Conservation (phyloP, 2,329 filamentous ascomycete species). For the Pestalotiopsis sp. region DNA sequence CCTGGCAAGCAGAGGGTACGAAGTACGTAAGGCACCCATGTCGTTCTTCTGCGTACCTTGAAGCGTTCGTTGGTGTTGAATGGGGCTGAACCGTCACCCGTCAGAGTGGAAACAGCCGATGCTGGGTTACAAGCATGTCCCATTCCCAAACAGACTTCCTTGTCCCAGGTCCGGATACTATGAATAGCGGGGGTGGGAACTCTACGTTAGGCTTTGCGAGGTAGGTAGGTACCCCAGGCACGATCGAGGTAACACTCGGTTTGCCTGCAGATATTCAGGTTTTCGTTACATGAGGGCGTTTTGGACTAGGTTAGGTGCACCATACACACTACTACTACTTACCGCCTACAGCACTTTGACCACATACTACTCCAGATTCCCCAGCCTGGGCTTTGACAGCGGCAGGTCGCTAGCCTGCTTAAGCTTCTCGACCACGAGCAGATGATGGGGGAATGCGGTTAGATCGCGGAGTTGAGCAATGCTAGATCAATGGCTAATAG, state of each 20-base stretch:
- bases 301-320: neutral
- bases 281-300: neutral
- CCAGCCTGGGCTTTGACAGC: neutral
- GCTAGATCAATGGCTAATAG: neutral
- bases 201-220: neutral
- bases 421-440: neutral
- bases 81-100: neutral
- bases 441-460: neutral
- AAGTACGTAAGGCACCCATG: neutral
- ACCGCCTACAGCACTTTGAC: no score
- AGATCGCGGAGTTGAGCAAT: neutral
- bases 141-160: neutral
- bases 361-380: neutral
- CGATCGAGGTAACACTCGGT: no score
- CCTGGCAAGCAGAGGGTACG: neutral
- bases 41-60: neutral
- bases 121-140: neutral
- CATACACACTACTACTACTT: neutral
- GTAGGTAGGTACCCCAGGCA: neutral
- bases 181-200: neutral
- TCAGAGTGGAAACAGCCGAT: slow-evolving; percentile 3
- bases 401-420: neutral
- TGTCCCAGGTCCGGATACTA: neutral
- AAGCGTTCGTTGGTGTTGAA: neutral
- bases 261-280: neutral